Evolutionary conservation across 1,139 yeast genomes (phyloP).

Genomic region (Hansenula lynferdii): DNA sequence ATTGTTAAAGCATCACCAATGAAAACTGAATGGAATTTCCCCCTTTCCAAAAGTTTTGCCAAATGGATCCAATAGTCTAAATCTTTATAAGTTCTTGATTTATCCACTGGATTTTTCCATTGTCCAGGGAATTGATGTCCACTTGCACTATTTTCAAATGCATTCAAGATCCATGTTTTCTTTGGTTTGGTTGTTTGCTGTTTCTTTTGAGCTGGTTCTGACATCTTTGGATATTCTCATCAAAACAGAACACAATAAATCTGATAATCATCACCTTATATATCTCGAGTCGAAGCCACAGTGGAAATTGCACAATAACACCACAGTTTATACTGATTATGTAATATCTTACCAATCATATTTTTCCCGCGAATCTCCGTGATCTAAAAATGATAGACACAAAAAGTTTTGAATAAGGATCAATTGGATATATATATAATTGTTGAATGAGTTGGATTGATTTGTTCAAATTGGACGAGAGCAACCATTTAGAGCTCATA

Average conservation of each 20-base stretch:
- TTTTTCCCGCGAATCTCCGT: no score
- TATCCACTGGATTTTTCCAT: slow-evolving; percentile 23
- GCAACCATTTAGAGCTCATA: slow-evolving; percentile 11
- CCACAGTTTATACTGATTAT: no score
- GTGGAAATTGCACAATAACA: no score
- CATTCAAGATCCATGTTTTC: slow-evolving; percentile 28
- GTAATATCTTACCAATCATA: no score
- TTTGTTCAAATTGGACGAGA: slow-evolving; percentile 4
- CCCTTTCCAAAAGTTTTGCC: slow-evolving; percentile 35
- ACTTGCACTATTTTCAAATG: slow-evolving; percentile 33
- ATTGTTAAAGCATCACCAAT: slow-evolving; percentile 37
- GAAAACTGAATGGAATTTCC: slow-evolving; percentile 36
- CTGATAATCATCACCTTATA: no score
- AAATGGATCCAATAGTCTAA: slow-evolving; percentile 38
- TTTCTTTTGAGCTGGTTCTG: slow-evolving; percentile 3
- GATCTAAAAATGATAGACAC: no score
- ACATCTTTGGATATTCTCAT: neutral
- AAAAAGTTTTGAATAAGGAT: no score
- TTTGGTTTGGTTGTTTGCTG: slow-evolving; percentile 3
- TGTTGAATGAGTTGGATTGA: slow-evolving; percentile 1
- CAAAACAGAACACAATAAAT: neutral
- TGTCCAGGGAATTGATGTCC: slow-evolving; percentile 38
- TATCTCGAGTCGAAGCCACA: no score
- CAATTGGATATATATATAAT: no score
- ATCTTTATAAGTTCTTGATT: slow-evolving; percentile 22